Evolutionary conservation across 108 stramenopile species (phyloP).

Genomic region (Discostella pseudostelligera): DNA sequence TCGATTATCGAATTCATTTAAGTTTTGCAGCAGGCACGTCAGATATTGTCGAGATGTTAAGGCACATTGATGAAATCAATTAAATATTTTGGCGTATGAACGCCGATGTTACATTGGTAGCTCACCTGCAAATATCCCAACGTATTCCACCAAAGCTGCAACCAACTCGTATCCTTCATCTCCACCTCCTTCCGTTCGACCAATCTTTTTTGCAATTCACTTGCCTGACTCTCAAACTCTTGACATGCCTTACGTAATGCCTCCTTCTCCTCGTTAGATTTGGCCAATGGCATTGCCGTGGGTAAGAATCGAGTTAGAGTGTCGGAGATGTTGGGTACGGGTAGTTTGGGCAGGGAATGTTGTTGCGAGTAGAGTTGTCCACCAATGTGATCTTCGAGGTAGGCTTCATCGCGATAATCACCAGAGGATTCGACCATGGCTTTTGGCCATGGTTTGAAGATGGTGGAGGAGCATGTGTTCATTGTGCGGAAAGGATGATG

Average conservation of each 20-base stretch:
- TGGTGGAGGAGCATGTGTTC: conserved; percentile 3
- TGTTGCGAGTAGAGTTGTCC: conserved; percentile 69
- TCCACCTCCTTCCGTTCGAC: conserved; percentile 49
- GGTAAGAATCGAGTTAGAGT: conserved; percentile 66
- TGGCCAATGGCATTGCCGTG: conserved; percentile 69
- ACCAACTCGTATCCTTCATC: conserved; percentile 67
- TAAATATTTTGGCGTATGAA: no score
- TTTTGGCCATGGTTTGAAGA: conserved; percentile 56
- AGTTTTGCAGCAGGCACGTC: neutral
- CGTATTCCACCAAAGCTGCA: conserved; percentile 89
- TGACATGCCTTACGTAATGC: conserved; percentile 54
- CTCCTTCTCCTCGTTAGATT: conserved; percentile 51
- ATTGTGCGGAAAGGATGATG: conserved; percentile 25
- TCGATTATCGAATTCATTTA: neutral
- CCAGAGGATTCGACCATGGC: conserved; percentile 69
- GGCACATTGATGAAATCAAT: no score
- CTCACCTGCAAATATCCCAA: conserved; percentile 72
- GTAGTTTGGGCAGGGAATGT: conserved; percentile 60
- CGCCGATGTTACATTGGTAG: neutral
- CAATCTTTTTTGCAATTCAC: conserved; percentile 64
- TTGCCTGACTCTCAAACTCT: conserved; percentile 57
- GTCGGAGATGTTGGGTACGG: conserved; percentile 67
- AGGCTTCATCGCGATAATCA: conserved; percentile 70
- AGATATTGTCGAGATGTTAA: no score
- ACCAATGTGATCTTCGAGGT: conserved; percentile 64